These are phyloP conservation scores for button mushroom (Agaricus bisporus) DNA, from an alignment of 768 basidiomycete species.

Conservation along the genomic window DNA sequence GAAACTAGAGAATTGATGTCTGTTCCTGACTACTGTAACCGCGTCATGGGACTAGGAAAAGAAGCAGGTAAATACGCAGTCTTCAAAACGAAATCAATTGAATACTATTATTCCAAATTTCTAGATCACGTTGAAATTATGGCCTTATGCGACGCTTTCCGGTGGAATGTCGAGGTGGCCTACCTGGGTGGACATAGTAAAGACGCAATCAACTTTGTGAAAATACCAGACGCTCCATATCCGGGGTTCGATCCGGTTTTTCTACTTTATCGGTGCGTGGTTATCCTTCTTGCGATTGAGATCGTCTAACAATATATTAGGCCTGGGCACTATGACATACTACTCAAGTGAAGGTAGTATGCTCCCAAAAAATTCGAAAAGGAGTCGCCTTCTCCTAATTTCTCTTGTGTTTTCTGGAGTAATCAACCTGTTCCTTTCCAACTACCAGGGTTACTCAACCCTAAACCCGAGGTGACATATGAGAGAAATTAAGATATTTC, in stretches of 20 bases:
- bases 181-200: conserved; percentile 67
- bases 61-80: conserved; percentile 55
- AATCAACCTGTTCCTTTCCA: background rate
- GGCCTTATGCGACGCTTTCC: conserved; percentile 64
- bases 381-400: no score
- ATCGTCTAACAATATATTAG: conserved; percentile 28
- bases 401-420: no score
- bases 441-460: conserved; percentile 15
- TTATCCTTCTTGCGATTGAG: background rate
- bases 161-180: conserved; percentile 65
- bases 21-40: conserved; percentile 64
- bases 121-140: conserved; percentile 79
- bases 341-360: conserved; percentile 20
- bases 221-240: conserved; percentile 48
- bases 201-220: conserved; percentile 60
- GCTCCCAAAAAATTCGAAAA: background rate
- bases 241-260: conserved; percentile 46
- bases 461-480: background rate
- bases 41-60: conserved; percentile 72
- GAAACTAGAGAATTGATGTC: conserved; percentile 56
- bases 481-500: background rate
- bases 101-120: background rate
- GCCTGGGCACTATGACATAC: conserved; percentile 87
- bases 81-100: background rate
- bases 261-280: conserved; percentile 63